These are phyloP conservation scores for Otatea glauca DNA, from an alignment of 176 grass and related monocot genomes.

Conservation along the genomic window DNA sequence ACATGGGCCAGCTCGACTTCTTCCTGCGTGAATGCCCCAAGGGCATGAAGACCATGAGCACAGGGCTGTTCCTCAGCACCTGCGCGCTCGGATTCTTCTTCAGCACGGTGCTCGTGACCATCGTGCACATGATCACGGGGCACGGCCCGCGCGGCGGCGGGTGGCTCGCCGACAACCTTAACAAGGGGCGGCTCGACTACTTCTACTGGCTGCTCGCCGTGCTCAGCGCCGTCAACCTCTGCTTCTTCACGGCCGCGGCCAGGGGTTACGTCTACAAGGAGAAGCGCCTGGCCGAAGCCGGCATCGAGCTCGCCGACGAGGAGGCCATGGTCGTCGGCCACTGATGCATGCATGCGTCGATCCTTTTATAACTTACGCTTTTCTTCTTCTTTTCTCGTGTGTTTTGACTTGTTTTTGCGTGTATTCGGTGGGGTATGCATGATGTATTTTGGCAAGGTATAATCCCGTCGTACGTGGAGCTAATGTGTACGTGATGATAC, in stretches of 20 bases:
- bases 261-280: slow-evolving; percentile 91
- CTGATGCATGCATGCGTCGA: slow-evolving; percentile 33
- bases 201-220: slow-evolving; percentile 90
- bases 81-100: slow-evolving; percentile 88
- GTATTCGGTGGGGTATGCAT: slow-evolving; percentile 41
- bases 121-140: slow-evolving; percentile 70
- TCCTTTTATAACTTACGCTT: slow-evolving; percentile 17
- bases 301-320: slow-evolving; percentile 77
- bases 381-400: not conserved
- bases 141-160: slow-evolving; percentile 37
- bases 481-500: slow-evolving; percentile 22
- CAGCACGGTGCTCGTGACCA: slow-evolving; percentile 75
- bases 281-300: slow-evolving; percentile 62
- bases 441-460: slow-evolving; percentile 37
- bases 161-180: slow-evolving; percentile 78
- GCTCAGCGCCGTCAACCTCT: slow-evolving; percentile 60
- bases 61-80: slow-evolving; percentile 91
- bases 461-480: slow-evolving; percentile 16
- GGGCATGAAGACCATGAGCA: slow-evolving; percentile 99
- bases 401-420: slow-evolving; percentile 33
- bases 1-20: slow-evolving; percentile 96
- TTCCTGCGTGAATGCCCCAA: slow-evolving; percentile 93
- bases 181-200: slow-evolving; percentile 79
- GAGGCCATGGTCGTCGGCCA: slow-evolving; percentile 47
- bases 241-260: slow-evolving; percentile 53